These are phyloP conservation scores for Saturnispora bothae DNA, from an alignment of 805 yeast species.

Conservation along the genomic window DNA sequence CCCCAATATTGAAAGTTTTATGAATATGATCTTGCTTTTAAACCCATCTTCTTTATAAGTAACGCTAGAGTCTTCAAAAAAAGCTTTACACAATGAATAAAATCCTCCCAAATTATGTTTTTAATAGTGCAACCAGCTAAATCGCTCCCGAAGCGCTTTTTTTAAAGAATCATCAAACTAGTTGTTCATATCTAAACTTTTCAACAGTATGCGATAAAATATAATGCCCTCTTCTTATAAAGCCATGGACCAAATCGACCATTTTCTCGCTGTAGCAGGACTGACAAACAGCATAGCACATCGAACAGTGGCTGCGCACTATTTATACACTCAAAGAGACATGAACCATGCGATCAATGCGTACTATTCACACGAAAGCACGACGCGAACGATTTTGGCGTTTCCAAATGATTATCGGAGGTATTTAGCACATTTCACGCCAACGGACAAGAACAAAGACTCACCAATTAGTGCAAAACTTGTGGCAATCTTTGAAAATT, in stretches of 20 bases:
- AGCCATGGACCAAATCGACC: conserved; percentile 3
- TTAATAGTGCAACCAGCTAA: neutral
- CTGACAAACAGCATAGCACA: neutral
- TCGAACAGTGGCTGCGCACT: conserved; percentile 3
- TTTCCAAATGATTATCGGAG: neutral
- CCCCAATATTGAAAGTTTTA: too few relatives aligned
- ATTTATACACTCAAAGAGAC: neutral
- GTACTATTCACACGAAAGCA: conserved; percentile 3
- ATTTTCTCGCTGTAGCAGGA: neutral
- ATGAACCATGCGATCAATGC: conserved; percentile 11
- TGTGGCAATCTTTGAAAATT: conserved; percentile 25
- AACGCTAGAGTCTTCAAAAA: too few relatives aligned
- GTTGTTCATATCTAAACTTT: neutral
- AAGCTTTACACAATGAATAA: too few relatives aligned
- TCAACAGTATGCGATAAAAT: too few relatives aligned
- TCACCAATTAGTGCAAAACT: too few relatives aligned
- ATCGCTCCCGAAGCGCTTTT: neutral
- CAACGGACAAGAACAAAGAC: too few relatives aligned
- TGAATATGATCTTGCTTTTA: too few relatives aligned
- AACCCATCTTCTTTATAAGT: too few relatives aligned
- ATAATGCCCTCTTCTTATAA: too few relatives aligned
- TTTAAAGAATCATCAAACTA: neutral
- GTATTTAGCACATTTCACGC: neutral
- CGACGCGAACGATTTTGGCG: conserved; percentile 2
- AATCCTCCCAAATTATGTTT: neutral